Base-by-base conservation (phyloP, 306 rosid genomes). In the Ormosia emarginata region DNA sequence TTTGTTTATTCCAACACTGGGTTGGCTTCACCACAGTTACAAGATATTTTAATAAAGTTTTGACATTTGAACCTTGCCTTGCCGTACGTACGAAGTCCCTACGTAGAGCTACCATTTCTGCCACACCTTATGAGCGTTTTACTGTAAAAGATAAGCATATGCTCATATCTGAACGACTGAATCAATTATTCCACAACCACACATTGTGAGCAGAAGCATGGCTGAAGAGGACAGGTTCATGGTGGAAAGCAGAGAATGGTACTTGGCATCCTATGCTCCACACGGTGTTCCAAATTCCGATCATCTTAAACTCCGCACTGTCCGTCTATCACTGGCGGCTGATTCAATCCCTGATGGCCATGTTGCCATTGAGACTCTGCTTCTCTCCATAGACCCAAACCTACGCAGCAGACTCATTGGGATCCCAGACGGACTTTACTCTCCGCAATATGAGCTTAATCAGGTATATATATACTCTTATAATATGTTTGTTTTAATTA, bases 171-270 rank as follows among this genome's bases (percentile, higher is more conserved):
- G 65, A 30, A 8, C n/a, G n/a, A n/a, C n/a, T n/a, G n/a, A n/a
- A n/a, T n/a, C n/a, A n/a, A n/a, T n/a, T n/a, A n/a, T n/a, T n/a
- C n/a, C n/a, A n/a, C n/a, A n/a, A n/a, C n/a, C n/a, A n/a, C n/a
- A n/a, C n/a, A n/a, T n/a, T n/a, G n/a, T n/a, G n/a, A n/a, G n/a
- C n/a, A n/a, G n/a, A n/a, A n/a, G 32, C 70, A 36, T 3, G 49
- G 49, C 5, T 7, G 49, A 37, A 65, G 71, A 65, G 32, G 29
- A 36, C 43, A 39, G 1, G 33, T 15, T 1, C 9, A 72, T 29
- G 32, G 83, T 84, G 40, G 81, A 84, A 67, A 81, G 86, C 85
- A 67, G 67, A 79, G 91, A 86, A 79, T 88, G 88, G 91, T 84
- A 78, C 79, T 8, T 88, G 75, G 77, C 80, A 2, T 82, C 88